Base-by-base conservation (phyloP, 495 filamentous ascomycete species). In the Aspergillus wentii region DNA sequence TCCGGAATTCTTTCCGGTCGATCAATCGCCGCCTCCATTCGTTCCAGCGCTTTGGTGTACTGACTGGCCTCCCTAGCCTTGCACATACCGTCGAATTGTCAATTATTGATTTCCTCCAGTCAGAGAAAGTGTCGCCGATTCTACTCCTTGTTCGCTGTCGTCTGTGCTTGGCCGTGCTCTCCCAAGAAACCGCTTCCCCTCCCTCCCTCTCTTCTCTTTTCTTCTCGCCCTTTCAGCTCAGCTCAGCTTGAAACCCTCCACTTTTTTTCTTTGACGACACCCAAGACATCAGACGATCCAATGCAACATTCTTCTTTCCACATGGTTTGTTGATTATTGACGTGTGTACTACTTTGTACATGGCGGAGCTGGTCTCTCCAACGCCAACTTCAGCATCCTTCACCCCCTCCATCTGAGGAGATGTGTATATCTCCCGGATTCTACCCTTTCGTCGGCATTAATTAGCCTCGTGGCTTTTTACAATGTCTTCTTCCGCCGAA, bases 331-430 rank as follows among this genome's bases (percentile, higher is more conserved):
- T 38, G 18, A 43, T 20, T 31, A 44, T 43, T 14, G 42, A 33
- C 29, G 28, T 35, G 27, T 36, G 51, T 36, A 20, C 5, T 10
- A 27, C 26, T 43, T 42, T 35, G 56, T 65, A 50, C 50, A 59
- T 66, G 57, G 57, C 65, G 54, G 50, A 67, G 65, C 61, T 69
- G 65, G 62, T 54, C 61, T 64, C 51, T 48, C 57, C 60, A 35
- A 54, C 48, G 55, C 43, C 48, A 38, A 44, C 38, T 36, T 48
- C 44, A 50, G 35, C 40, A 46, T 35, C 41, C 25, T 39, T 48
- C 43, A 48, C 41, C 39, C 48, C 41, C 41, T 43, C 35, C 37
- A 35, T 50, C 30, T 31, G 44, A 30, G 56, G 61, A 59, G 56
- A 69, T 61, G 54, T 55, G 38, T 46, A 48, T 31, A 37, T 44